These are phyloP conservation scores for Candida dajiaensis DNA, from an alignment of 805 yeast species.

Conservation along the genomic window DNA sequence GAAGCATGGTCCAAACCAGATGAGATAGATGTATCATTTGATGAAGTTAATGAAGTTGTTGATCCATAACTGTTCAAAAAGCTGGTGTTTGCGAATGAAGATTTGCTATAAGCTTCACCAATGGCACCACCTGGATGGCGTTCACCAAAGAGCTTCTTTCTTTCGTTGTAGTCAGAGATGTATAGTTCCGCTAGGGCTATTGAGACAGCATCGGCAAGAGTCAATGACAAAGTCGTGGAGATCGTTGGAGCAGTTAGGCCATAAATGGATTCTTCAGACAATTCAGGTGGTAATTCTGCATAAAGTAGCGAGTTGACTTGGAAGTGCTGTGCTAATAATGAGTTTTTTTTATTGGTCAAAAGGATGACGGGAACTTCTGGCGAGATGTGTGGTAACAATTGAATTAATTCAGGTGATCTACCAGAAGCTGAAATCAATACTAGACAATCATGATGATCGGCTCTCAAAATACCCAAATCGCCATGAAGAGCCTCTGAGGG, in stretches of 20 bases:
- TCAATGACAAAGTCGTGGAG: slow-evolving; percentile 70
- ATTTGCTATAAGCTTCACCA: slow-evolving; percentile 43
- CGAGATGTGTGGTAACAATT: slow-evolving; percentile 48
- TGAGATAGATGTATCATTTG: slow-evolving; percentile 4
- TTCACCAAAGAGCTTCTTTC: slow-evolving; percentile 55
- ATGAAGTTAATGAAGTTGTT: slow-evolving; percentile 8
- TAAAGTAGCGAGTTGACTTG: slow-evolving; percentile 47
- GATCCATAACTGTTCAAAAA: slow-evolving; percentile 7
- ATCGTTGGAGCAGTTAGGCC: slow-evolving; percentile 88
- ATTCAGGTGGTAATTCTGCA: slow-evolving; percentile 53
- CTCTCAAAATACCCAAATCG: slow-evolving; percentile 68
- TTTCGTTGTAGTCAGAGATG: slow-evolving; percentile 45
- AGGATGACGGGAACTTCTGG: slow-evolving; percentile 47
- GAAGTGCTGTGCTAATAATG: slow-evolving; percentile 46
- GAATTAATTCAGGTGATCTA: slow-evolving; percentile 67
- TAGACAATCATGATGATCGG: slow-evolving; percentile 48
- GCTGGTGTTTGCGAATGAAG: slow-evolving; percentile 24
- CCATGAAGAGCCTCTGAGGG: slow-evolving; percentile 91
- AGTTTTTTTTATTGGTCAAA: slow-evolving; percentile 56
- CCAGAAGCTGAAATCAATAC: slow-evolving; percentile 77
- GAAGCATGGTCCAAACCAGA: slow-evolving; percentile 9
- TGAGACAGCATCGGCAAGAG: slow-evolving; percentile 73
- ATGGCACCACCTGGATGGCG: slow-evolving; percentile 93
- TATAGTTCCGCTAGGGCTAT: slow-evolving; percentile 68
- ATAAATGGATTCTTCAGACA: slow-evolving; percentile 53